phyloP scores from a whole-genome alignment of 257 asterid species.

The Solanum chilense region DNA sequence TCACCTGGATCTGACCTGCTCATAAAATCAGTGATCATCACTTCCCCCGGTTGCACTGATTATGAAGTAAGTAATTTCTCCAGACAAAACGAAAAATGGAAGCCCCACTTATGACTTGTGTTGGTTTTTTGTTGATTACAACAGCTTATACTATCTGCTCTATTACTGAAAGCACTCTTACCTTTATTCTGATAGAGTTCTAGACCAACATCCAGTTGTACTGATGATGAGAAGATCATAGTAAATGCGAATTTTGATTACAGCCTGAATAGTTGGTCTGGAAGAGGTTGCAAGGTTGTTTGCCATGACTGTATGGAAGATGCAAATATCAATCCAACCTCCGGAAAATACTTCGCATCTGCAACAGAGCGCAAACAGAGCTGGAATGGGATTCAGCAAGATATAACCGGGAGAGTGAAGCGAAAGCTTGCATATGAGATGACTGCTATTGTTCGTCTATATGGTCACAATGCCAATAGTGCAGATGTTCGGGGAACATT shows the following conservation, averaged over 20 bases:
- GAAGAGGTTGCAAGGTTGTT: slow-evolving; percentile 74
- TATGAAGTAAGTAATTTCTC: slow-evolving; percentile 36
- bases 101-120: neutral
- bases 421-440: slow-evolving; percentile 76
- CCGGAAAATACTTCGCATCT: slow-evolving; percentile 72
- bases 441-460: slow-evolving; percentile 54
- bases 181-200: slow-evolving; percentile 19
- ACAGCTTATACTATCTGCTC: neutral
- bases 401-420: slow-evolving; percentile 66
- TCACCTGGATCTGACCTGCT: slow-evolving; percentile 72
- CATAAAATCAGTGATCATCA: slow-evolving; percentile 52
- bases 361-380: slow-evolving; percentile 63
- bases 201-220: slow-evolving; percentile 15
- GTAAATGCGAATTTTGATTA: slow-evolving; percentile 56
- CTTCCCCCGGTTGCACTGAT: slow-evolving; percentile 16
- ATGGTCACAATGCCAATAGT: slow-evolving; percentile 35
- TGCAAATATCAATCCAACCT: slow-evolving; percentile 57
- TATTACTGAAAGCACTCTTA: neutral
- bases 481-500: slow-evolving; percentile 68
- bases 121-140: neutral
- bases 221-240: slow-evolving; percentile 38
- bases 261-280: slow-evolving; percentile 71
- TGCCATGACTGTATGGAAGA: slow-evolving; percentile 56
- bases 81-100: neutral
- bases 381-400: slow-evolving; percentile 97